Evolutionary conservation across 768 basidiomycete genomes (phyloP), one percentile per base, ranked within the genome.

Genomic region (Boletus eberwhitei): DNA sequence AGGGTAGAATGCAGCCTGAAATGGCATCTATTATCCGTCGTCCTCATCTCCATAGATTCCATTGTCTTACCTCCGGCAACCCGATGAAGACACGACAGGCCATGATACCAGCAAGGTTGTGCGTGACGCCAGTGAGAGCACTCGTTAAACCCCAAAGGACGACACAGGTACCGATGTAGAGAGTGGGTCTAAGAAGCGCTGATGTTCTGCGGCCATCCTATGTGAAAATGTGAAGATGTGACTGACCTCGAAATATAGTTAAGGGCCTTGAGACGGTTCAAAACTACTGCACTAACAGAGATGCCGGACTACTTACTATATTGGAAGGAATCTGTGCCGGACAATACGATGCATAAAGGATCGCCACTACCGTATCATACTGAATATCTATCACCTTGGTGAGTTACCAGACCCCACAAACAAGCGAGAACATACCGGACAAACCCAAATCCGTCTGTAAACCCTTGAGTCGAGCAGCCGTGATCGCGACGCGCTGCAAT

Each of bases 131-230:
- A 31, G 85, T 87, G 43, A 86, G 69, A 8, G 79, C 73, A 46
- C 84, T 86, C 4, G 81, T 83, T 29, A 85, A 54, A 1, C 86
- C 86, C 86, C 87, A 88, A 4, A 80, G 53, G 26, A 82, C 71
- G 14, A 84, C 81, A 57, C 85, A 87, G 26, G 63, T 58, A 7
- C 84, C 81, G 7, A 88, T 85, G 63, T 84, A 87, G 48, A 78
- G 65, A 0, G 83, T 82, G 1, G 87, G 86, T 45, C 85, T 85
- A 50, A 21, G 57, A 19, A 22, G 16, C 35, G 1, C 3, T 31
- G 19, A 41, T 13, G 29, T 16, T 12, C 24, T 3, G 19, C 16
- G 7, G 9, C 1, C 22, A n/a, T 19, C 32, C 22, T 26, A 17
- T 22, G 3, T 12, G 31, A 41, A 14, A 51, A 29, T 17, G 21